Percentiles rank a stretch among this genome's conserved stretches.
phyloP scores from a whole-genome alignment of 129 eudicot species.

The Daucus carota region DH1_v3.0 NC_030384.2:31239501-31240000 shows the following conservation, averaged over 20 bases:
- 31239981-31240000: not conserved
- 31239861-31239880: constrained; percentile 24
- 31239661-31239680: not conserved
- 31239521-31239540: not conserved
- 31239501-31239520: not conserved
- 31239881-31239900: not conserved
- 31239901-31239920: too few relatives aligned
- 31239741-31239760: constrained; percentile 92
- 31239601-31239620: not conserved
- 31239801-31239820: constrained; percentile 71
- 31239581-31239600: not conserved
- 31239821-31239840: constrained; percentile 75
- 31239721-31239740: constrained; percentile 93
- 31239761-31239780: constrained; percentile 83
- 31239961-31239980: not conserved
- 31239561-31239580: not conserved
- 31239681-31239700: not conserved
- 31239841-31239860: constrained; percentile 84
- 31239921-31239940: not conserved
- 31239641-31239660: not conserved
- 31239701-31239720: constrained; percentile 6
- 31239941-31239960: not conserved
- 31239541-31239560: not conserved
- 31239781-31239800: constrained; percentile 72
- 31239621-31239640: not conserved